Evolutionary conservation across 2,329 filamentous ascomycete species (phyloP).

Genomic region (Penicillium sp.): DNA sequence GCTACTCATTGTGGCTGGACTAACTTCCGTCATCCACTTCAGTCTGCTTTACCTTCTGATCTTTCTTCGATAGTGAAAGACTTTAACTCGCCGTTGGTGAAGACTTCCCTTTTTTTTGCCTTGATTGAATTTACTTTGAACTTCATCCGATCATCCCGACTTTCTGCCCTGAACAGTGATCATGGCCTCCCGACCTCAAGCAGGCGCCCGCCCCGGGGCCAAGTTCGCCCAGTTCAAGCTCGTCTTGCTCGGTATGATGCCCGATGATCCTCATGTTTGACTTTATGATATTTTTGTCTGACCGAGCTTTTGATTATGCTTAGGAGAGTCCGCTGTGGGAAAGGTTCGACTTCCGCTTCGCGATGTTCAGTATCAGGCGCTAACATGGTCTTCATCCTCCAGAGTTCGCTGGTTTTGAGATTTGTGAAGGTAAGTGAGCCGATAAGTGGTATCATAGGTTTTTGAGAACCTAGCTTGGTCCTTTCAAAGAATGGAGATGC

Average conservation of each 20-base stretch:
- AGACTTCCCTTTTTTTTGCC: neutral
- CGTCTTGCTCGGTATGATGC: conserved; percentile 79
- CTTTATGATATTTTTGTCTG: neutral
- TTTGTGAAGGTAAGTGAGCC: conserved; percentile 83
- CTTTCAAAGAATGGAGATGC: neutral
- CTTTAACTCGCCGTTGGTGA: neutral
- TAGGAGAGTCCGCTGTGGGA: conserved; percentile 97
- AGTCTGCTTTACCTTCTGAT: conserved; percentile 23
- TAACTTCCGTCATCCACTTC: conserved; percentile 36
- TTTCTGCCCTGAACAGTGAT: conserved; percentile 32
- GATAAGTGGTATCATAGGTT: neutral
- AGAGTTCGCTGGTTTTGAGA: conserved; percentile 96
- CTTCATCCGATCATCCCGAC: conserved; percentile 3
- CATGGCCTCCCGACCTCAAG: conserved; percentile 86
- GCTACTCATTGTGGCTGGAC: conserved; percentile 32
- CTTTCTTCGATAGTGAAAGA: conserved; percentile 8
- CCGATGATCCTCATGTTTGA: neutral
- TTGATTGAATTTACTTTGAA: neutral
- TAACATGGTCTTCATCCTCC: conserved; percentile 35
- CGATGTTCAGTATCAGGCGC: conserved; percentile 20
- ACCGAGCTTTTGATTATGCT: conserved; percentile 42
- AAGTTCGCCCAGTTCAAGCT: conserved; percentile 99
- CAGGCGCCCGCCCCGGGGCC: conserved; percentile 65
- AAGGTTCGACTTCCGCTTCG: conserved; percentile 63
- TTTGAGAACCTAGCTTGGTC: no score